Evolutionary conservation across 371 early-diverging fungal genomes (phyloP).

Genomic region (Rhizopus stolonifer): DNA sequence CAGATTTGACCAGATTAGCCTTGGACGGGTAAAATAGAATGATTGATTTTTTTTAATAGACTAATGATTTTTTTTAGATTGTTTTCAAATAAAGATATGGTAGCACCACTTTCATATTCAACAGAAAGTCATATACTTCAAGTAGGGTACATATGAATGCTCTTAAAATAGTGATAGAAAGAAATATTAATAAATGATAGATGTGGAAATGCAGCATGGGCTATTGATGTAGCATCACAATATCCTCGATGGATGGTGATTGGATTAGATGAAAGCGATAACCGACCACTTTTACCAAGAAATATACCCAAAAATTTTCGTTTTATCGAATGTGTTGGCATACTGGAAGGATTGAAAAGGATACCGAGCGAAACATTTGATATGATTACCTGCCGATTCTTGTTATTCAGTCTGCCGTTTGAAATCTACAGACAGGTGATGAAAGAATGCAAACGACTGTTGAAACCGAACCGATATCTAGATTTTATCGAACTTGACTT

Average conservation of each 20-base stretch:
- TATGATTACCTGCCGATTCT: conserved; percentile 34
- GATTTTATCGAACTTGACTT: conserved; percentile 47
- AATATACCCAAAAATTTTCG: conserved; percentile 27
- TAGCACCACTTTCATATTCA: conserved; percentile 15
- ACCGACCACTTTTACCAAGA: conserved; percentile 8
- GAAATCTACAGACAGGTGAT: conserved; percentile 31
- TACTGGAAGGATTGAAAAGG: conserved; percentile 28
- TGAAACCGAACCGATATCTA: conserved; percentile 33
- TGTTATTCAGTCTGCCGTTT: conserved; percentile 23
- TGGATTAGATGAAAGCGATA: conserved; percentile 33
- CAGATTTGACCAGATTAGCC: conserved; percentile 39
- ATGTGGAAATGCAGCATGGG: conserved; percentile 45
- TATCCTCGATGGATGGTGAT: conserved; percentile 37
- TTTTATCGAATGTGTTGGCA: conserved; percentile 16
- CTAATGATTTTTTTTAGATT: conserved; percentile 19
- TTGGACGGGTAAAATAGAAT: conserved; percentile 47
- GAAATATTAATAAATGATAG: conserved; percentile 10
- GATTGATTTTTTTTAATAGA: conserved; percentile 12
- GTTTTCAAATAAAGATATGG: conserved; percentile 30
- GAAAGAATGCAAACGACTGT: conserved; percentile 35
- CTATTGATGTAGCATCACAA: conserved; percentile 30
- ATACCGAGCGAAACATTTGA: conserved; percentile 39
- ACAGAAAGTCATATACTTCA: conserved; percentile 40
- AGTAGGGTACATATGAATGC: conserved; percentile 28
- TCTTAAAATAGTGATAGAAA: conserved; percentile 1